These are phyloP conservation scores for Ephemerocybe angulata DNA, from an alignment of 768 basidiomycete species.

Conservation along the genomic window DNA sequence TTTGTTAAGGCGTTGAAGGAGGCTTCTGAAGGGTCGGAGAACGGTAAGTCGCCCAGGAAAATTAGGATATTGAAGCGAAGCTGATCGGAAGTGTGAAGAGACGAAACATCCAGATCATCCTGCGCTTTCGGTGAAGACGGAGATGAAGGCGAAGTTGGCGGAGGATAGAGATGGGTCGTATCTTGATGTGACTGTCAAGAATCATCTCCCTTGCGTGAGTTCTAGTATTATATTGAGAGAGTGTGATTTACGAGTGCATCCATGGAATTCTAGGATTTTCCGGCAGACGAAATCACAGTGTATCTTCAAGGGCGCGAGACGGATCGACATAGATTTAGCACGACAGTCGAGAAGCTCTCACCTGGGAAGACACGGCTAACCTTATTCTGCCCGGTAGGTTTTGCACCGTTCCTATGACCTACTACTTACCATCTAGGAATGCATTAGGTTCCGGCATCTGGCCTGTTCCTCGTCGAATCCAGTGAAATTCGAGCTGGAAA, in stretches of 20 bases:
- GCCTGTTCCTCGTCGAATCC: conserved; percentile 63
- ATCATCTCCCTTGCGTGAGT: conserved; percentile 74
- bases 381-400: conserved; percentile 69
- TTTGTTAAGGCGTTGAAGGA: conserved; percentile 48
- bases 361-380: conserved; percentile 58
- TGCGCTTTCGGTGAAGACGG: conserved; percentile 51
- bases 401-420: neutral
- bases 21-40: conserved; percentile 49
- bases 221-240: too few species aligned
- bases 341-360: conserved; percentile 38
- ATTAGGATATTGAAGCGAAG: neutral
- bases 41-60: conserved; percentile 36
- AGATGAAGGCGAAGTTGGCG: conserved; percentile 44
- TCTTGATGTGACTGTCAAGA: conserved; percentile 58
- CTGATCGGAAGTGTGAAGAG: conserved; percentile 34
- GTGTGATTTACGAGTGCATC: too few species aligned
- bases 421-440: conserved; percentile 1
- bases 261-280: conserved; percentile 38
- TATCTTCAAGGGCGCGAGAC: conserved; percentile 60
- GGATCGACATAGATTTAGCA: conserved; percentile 56
- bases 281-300: conserved; percentile 59
- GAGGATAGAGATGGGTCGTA: conserved; percentile 65
- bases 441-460: conserved; percentile 62
- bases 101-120: conserved; percentile 67
- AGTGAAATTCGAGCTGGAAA: conserved; percentile 64